Percentiles rank a stretch among this genome's conserved stretches.
Evolutionary conservation across 306 rosid species (phyloP).

Genomic region (Astragalus membranaceus): DNA sequence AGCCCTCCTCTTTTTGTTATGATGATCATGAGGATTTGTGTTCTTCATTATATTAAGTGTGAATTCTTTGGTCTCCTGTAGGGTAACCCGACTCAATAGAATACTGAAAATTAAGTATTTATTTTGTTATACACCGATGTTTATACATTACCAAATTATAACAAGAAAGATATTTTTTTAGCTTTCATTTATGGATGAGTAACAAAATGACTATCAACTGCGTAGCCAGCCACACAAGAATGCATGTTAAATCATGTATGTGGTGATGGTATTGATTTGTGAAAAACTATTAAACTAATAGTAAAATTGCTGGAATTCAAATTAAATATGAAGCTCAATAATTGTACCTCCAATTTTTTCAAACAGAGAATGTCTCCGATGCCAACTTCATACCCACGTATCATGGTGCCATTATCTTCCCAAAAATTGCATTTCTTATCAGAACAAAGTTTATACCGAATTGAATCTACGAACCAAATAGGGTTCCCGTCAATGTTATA

Average conservation of each 20-base stretch:
- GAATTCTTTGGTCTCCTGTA: slow-evolving; percentile 14
- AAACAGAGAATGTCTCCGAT: background rate
- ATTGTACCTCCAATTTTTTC: background rate
- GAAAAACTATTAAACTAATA: background rate
- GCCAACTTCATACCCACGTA: too few relatives aligned
- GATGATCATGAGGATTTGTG: slow-evolving; percentile 24
- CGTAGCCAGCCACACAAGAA: background rate
- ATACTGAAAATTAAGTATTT: background rate
- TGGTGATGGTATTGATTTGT: background rate
- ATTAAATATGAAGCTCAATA: background rate
- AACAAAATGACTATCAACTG: background rate
- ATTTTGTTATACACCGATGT: background rate
- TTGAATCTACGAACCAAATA: too few relatives aligned
- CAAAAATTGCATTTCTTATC: too few relatives aligned
- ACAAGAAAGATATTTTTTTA: background rate
- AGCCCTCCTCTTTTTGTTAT: slow-evolving; percentile 18
- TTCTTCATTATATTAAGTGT: slow-evolving; percentile 22
- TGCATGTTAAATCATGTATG: background rate
- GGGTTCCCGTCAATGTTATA: too few relatives aligned
- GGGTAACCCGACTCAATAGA: slow-evolving; percentile 19
- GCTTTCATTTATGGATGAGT: background rate
- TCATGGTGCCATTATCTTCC: too few relatives aligned
- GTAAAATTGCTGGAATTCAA: background rate
- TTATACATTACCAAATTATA: background rate
- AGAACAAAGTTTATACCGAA: too few relatives aligned